Evolutionary conservation across 2,329 filamentous ascomycete species (phyloP).

Genomic region (Colletotrichum echinochloae): DNA sequence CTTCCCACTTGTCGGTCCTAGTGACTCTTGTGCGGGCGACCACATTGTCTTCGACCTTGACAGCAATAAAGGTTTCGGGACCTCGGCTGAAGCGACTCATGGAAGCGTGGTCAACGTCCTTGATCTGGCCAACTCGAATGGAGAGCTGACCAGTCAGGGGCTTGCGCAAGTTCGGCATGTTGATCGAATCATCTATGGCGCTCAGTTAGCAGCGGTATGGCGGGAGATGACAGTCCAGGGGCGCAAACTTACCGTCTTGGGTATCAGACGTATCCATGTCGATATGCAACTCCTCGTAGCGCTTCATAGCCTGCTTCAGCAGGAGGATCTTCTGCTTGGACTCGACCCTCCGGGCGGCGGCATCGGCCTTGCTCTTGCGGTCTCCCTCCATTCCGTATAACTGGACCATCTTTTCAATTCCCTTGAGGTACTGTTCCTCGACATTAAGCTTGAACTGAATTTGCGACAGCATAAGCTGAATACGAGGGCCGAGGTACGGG

Average conservation of each 20-base stretch:
- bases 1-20: constrained; percentile 89
- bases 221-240: constrained; percentile 5
- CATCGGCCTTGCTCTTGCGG: constrained; percentile 93
- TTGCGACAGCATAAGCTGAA: constrained; percentile 98
- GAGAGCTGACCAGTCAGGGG: constrained; percentile 92
- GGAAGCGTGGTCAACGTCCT: constrained; percentile 93
- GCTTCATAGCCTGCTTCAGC: constrained; percentile 92
- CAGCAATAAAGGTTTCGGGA: constrained; percentile 93
- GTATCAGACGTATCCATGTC: constrained; percentile 85
- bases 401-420: constrained; percentile 99
- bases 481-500: constrained; percentile 92
- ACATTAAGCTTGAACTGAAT: constrained; percentile 99
- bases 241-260: constrained; percentile 76
- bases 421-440: constrained; percentile 98
- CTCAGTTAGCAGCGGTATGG: constrained; percentile 45
- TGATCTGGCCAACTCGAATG: constrained; percentile 87
- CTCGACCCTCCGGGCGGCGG: constrained; percentile 88
- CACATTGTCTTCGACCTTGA: constrained; percentile 96
- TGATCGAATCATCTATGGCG: constrained; percentile 88
- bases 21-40: constrained; percentile 89
- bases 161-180: constrained; percentile 93
- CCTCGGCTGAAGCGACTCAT: constrained; percentile 87
- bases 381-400: constrained; percentile 98
- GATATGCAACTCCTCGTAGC: constrained; percentile 97
- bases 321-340: constrained; percentile 98